Evolutionary conservation across 345 rosid genomes (phyloP), one percentile per base, ranked within the genome.

Genomic region (Raphanus sativus): DNA sequence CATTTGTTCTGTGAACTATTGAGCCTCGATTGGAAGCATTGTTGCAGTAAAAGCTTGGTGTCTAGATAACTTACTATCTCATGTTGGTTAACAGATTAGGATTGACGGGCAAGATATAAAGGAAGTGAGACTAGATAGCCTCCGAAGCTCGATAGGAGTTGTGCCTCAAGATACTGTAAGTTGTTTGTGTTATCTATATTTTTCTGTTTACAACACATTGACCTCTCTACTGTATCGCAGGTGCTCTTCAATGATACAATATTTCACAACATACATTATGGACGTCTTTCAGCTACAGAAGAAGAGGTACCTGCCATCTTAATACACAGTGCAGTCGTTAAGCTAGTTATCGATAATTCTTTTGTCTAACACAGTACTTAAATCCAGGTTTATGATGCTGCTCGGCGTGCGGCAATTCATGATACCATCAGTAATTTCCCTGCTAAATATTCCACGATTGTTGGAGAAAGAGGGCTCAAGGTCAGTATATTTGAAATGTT

Each of bases 391-490:
- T 90, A 91, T 81, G 93, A 93, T 77, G 98, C 99, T 65, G 99
- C 99, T 74, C 90, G 87, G 25, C 92, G 48, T 68, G 99, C 99
- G 58, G 94, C 94, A 69, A 96, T 96, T 83, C 98, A 96, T 84
- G 96, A 93, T 33, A 93, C 98, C 1, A 87, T 96, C 45, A 81
- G 91, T 91, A 88, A 84, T 36, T 96, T 96, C 84, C 99, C 99
- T 25, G 90, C 86, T 45, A 88, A 93, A 79, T 96, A 96, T 85
- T 90, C 89, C 58, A 93, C 98, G 16, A 81, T 96, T 48, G 99
- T 96, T 48, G 98, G 98, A 79, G 99, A 96, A 84, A 87, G 99
- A 70, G 99, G 99, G 52, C 97, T 96, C 36, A 96, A 96, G 99
- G 99, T 95, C 80, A 84, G 92, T 80, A 28, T 61, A 5, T 28